These are phyloP conservation scores for Rhizopus microsporus DNA, from an alignment of 371 early-diverging fungal genomes.

Conservation along the genomic window DNA sequence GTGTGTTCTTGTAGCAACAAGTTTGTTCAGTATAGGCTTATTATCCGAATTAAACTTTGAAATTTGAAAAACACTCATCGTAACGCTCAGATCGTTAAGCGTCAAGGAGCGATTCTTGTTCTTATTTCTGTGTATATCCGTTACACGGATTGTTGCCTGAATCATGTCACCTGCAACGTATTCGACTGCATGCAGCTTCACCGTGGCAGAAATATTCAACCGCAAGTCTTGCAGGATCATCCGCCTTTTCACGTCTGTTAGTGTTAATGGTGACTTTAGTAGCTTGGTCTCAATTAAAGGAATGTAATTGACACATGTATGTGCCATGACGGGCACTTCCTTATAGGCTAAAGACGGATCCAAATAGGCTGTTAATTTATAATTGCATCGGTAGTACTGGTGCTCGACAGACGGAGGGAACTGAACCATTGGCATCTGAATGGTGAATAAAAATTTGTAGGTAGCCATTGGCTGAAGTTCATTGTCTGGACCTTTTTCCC, in stretches of 20 bases:
- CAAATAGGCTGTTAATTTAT: slow-evolving; percentile 8
- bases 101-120: not conserved
- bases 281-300: slow-evolving; percentile 12
- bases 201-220: not conserved
- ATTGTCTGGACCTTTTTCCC: not conserved
- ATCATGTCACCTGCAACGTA: slow-evolving; percentile 17
- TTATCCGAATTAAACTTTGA: slow-evolving; percentile 6
- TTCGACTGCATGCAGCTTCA: slow-evolving; percentile 10
- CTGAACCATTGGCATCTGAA: slow-evolving; percentile 24
- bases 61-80: slow-evolving; percentile 15
- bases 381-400: slow-evolving; percentile 6
- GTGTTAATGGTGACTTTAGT: slow-evolving; percentile 9
- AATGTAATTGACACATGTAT: slow-evolving; percentile 2
- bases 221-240: not conserved
- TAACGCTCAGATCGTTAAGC: slow-evolving; percentile 1
- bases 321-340: slow-evolving; percentile 7
- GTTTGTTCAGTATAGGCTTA: not conserved
- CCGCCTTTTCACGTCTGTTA: not conserved
- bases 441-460: slow-evolving; percentile 15
- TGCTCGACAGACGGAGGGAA: slow-evolving; percentile 23
- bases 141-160: slow-evolving; percentile 4
- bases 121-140: not conserved
- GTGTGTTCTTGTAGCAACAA: slow-evolving; percentile 7
- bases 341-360: slow-evolving; percentile 4
- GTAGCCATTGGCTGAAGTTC: not conserved